Conservation (phyloP, 345 rosid genomes). For the Eucalyptus regnans region DNA sequence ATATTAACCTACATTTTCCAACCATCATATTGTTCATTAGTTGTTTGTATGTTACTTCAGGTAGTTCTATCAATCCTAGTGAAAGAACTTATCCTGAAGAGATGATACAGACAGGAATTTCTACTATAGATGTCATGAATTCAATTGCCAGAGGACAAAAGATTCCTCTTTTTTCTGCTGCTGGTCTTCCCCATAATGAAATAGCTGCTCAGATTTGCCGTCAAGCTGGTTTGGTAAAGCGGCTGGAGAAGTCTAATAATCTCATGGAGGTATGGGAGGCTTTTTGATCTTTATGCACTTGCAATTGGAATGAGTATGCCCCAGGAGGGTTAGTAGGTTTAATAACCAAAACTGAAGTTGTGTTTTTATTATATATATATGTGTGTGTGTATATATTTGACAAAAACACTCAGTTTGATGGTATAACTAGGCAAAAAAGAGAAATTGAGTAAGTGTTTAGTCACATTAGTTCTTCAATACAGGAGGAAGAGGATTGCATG, state of each 20-base stretch:
- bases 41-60: slow-evolving; percentile 15
- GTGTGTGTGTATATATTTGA: too few species aligned
- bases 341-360: not conserved
- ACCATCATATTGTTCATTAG: not conserved
- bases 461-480: not conserved
- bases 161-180: slow-evolving; percentile 97
- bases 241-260: slow-evolving; percentile 71
- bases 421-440: not conserved
- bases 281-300: not conserved
- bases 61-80: slow-evolving; percentile 97
- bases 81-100: slow-evolving; percentile 98
- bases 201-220: slow-evolving; percentile 99
- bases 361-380: not conserved
- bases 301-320: not conserved
- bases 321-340: not conserved
- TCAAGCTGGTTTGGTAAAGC: slow-evolving; percentile 95
- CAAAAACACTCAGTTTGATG: not conserved
- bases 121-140: slow-evolving; percentile 97
- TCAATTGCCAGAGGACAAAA: slow-evolving; percentile 98
- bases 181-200: slow-evolving; percentile 99
- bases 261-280: slow-evolving; percentile 49
- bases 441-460: not conserved
- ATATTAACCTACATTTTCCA: not conserved
- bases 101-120: slow-evolving; percentile 98
- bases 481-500: not conserved